A percentile compares a stretch with the other conserved stretches of the same genome.
Conservation (phyloP, 1,284 basidiomycete species). For the Tylopilus orsonianus region DNA sequence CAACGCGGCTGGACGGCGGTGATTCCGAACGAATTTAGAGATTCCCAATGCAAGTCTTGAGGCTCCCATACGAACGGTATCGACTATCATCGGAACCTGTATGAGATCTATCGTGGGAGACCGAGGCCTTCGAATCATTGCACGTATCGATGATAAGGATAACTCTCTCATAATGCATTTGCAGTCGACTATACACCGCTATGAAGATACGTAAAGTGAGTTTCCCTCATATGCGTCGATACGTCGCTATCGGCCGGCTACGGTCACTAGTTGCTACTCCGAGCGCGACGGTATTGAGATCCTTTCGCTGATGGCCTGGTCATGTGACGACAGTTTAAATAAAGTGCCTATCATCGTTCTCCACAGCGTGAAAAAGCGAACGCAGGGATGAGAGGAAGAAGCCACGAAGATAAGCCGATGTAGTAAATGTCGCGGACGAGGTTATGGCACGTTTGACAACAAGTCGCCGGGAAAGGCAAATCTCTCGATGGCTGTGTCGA, state of each 20-base stretch:
- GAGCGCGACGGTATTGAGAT: neutral
- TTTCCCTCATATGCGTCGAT: neutral
- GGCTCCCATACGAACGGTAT: neutral
- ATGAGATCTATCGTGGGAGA: neutral
- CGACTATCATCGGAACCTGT: neutral
- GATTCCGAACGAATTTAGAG: conserved; percentile 1
- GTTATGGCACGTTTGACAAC: conserved; percentile 1
- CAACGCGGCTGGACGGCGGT: neutral
- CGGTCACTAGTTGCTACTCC: neutral
- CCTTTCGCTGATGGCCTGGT: too few relatives aligned
- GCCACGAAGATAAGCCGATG: conserved; percentile 4
- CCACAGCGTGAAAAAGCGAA: too few relatives aligned
- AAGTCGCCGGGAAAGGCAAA: conserved; percentile 14
- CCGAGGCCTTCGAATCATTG: neutral
- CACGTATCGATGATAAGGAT: conserved; percentile 15
- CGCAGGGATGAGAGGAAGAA: too few relatives aligned
- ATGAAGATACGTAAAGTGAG: conserved; percentile 14
- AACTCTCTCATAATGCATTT: conserved; percentile 10
- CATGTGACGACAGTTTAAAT: neutral
- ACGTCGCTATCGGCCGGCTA: neutral
- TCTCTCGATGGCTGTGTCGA: conserved; percentile 24
- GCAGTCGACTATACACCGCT: neutral
- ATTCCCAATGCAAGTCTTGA: neutral
- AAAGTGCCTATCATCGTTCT: too few relatives aligned
- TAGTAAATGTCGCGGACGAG: conserved; percentile 2